Evolutionary conservation across 306 rosid genomes (phyloP).

Genomic region (Castanea crenata): DNA sequence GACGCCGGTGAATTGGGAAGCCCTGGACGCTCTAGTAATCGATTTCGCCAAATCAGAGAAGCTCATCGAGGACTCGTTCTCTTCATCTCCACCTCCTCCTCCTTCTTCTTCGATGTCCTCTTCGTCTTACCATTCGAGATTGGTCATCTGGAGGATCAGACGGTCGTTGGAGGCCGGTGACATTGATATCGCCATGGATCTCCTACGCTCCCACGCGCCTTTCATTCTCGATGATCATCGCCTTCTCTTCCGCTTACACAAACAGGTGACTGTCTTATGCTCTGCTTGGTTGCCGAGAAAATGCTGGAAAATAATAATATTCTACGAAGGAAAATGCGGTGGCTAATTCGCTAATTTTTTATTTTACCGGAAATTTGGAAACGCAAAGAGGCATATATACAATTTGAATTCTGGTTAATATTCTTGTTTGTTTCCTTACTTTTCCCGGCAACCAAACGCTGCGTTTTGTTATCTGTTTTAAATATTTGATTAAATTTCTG

Average conservation of each 20-base stretch:
- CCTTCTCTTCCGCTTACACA: constrained; percentile 89
- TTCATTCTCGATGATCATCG: constrained; percentile 74
- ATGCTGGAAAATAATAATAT: background rate
- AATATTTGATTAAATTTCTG: background rate
- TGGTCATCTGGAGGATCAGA: constrained; percentile 81
- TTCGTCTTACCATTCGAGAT: constrained; percentile 77
- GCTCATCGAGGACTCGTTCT: constrained; percentile 55
- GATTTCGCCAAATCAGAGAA: constrained; percentile 94
- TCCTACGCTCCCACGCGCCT: constrained; percentile 83
- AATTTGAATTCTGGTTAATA: background rate
- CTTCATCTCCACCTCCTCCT: constrained; percentile 29
- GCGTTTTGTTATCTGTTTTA: background rate
- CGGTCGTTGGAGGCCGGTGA: constrained; percentile 67
- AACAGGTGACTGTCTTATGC: constrained; percentile 59
- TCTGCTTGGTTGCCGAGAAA: background rate
- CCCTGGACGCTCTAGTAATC: constrained; percentile 75
- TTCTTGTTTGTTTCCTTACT: background rate
- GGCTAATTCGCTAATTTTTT: background rate
- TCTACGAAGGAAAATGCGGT: no score
- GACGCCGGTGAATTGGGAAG: constrained; percentile 86
- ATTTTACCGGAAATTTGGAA: no score
- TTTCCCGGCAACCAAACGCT: background rate
- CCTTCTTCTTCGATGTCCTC: constrained; percentile 67
- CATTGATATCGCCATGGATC: constrained; percentile 63
- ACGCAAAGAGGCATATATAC: no score